phyloP scores from a whole-genome alignment of 2,329 filamentous ascomycete species.

The Calonectria fujianensis region DNA sequence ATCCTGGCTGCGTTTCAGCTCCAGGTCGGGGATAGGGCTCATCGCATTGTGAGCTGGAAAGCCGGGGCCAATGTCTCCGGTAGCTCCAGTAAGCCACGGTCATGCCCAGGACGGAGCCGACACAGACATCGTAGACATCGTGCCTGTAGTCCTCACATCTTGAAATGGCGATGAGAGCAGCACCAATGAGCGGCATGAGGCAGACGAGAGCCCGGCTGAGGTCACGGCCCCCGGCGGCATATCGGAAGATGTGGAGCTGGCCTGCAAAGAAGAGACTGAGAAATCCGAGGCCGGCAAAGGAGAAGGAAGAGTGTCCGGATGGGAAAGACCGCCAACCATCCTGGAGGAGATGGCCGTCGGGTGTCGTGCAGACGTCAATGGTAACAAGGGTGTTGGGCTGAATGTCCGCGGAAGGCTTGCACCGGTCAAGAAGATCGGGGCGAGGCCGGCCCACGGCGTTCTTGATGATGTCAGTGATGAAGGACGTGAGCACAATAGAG shows the following conservation, averaged over 20 bases:
- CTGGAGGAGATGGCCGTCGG: slow-evolving; percentile 80
- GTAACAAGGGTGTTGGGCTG: slow-evolving; percentile 73
- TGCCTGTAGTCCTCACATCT: slow-evolving; percentile 83
- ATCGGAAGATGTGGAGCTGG: slow-evolving; percentile 76
- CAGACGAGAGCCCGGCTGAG: slow-evolving; percentile 75
- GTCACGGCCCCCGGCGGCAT: slow-evolving; percentile 67
- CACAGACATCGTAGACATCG: slow-evolving; percentile 81
- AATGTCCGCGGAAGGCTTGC: slow-evolving; percentile 78
- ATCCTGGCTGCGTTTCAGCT: slow-evolving; percentile 58
- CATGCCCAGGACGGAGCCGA: slow-evolving; percentile 77
- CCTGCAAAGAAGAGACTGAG: slow-evolving; percentile 82
- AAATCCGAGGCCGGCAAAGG: slow-evolving; percentile 87
- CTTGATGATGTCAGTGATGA: slow-evolving; percentile 94
- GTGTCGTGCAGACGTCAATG: slow-evolving; percentile 83
- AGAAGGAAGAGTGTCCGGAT: slow-evolving; percentile 86
- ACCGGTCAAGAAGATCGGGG: slow-evolving; percentile 81
- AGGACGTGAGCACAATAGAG: slow-evolving; percentile 83
- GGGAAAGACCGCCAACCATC: slow-evolving; percentile 92
- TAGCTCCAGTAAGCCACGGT: slow-evolving; percentile 80
- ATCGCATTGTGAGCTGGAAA: slow-evolving; percentile 72
- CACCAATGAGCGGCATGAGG: slow-evolving; percentile 75
- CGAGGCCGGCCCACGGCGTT: slow-evolving; percentile 87
- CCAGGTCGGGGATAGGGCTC: slow-evolving; percentile 74
- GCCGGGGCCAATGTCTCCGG: slow-evolving; percentile 76
- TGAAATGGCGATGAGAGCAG: slow-evolving; percentile 80